phyloP scores from a whole-genome alignment of 345 rosid genomes.

The Syzygium jambos region DNA sequence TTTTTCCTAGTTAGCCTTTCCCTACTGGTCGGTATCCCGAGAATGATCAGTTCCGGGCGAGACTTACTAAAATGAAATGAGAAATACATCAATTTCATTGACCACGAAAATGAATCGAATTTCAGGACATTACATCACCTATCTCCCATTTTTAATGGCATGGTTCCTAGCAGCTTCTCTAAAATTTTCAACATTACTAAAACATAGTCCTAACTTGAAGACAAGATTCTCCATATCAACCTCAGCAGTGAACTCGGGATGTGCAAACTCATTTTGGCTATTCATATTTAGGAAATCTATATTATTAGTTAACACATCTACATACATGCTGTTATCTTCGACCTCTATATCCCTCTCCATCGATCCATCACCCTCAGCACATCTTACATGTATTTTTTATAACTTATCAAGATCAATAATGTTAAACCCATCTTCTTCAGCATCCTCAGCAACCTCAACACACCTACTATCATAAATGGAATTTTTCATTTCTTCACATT shows the following conservation, averaged over 20 bases:
- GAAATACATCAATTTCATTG: too few relatives aligned
- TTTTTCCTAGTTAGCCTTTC: too few relatives aligned
- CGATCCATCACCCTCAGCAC: not conserved
- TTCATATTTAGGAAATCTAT: too few relatives aligned
- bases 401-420: not conserved
- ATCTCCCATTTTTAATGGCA: not conserved
- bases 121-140: too few relatives aligned
- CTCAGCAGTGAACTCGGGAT: too few relatives aligned
- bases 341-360: not conserved
- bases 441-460: not conserved
- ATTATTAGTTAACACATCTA: too few relatives aligned
- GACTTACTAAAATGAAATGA: too few relatives aligned
- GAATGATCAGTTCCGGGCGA: too few relatives aligned
- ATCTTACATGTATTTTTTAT: not conserved
- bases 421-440: not conserved
- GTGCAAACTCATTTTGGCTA: too few relatives aligned
- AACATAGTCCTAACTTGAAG: not conserved
- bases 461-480: not conserved
- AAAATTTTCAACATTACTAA: not conserved
- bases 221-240: too few relatives aligned
- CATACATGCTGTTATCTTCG: not conserved
- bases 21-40: too few relatives aligned
- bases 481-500: not conserved
- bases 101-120: too few relatives aligned
- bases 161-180: not conserved